Conservation (phyloP, 2,329 filamentous ascomycete genomes). For the Cladosporium sp. region DNA sequence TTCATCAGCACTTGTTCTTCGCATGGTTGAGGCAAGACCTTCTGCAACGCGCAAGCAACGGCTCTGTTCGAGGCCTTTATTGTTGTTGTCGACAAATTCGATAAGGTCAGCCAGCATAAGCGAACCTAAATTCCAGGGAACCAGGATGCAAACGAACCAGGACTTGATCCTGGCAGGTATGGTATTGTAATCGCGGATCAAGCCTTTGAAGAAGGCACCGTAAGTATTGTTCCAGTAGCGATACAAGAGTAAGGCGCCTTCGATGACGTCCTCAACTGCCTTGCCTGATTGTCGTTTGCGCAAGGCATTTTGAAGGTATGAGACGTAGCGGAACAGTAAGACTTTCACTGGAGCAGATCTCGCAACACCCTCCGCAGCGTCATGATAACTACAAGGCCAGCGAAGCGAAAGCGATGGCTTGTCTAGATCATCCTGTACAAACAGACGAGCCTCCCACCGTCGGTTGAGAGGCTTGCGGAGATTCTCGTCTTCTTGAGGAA, state of each 20-base stretch:
- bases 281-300: neutral
- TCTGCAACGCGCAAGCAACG: neutral
- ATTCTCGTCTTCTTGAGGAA: neutral
- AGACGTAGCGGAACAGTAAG: constrained; percentile 1
- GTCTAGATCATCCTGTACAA: constrained; percentile 2
- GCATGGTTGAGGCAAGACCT: neutral
- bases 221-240: neutral
- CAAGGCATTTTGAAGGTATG: neutral
- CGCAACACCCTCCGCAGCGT: neutral
- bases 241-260: neutral
- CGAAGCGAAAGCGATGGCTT: neutral
- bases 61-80: neutral
- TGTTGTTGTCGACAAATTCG: neutral
- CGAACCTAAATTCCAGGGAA: neutral
- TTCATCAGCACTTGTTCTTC: neutral
- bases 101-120: constrained; percentile 5
- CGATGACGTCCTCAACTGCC: neutral
- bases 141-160: constrained; percentile 5
- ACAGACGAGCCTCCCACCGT: neutral
- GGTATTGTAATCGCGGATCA: constrained; percentile 1
- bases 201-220: neutral
- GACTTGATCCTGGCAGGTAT: constrained; percentile 1
- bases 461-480: neutral
- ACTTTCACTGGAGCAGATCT: constrained; percentile 4
- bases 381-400: neutral